A percentile compares a stretch with the other conserved stretches of the same genome.
Conservation (phyloP, 2,329 filamentous ascomycete species). For the Apiospora marii region DNA sequence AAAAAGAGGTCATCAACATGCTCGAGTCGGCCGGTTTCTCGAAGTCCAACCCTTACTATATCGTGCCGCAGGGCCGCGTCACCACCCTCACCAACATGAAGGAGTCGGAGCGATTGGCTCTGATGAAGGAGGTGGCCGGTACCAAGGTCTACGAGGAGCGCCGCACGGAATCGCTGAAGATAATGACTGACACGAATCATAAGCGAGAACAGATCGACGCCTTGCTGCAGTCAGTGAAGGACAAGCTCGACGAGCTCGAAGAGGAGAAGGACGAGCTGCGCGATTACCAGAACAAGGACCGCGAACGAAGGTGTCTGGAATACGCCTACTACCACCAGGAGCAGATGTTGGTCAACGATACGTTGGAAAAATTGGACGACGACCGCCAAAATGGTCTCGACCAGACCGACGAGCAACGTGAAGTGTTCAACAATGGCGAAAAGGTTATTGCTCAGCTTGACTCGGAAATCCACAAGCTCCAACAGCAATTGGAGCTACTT, state of each 20-base stretch:
- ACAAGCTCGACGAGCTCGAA: slow-evolving; percentile 86
- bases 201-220: slow-evolving; percentile 96
- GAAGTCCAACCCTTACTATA: slow-evolving; percentile 97
- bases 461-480: slow-evolving; percentile 78
- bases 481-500: slow-evolving; percentile 84
- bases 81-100: slow-evolving; percentile 99
- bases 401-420: slow-evolving; percentile 81
- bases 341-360: slow-evolving; percentile 78
- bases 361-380: slow-evolving; percentile 84
- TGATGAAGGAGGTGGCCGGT: slow-evolving; percentile 97
- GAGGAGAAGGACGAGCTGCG: slow-evolving; percentile 97
- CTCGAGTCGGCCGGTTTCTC: slow-evolving; percentile 97
- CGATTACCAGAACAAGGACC: slow-evolving; percentile 93
- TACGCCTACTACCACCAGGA: slow-evolving; percentile 94
- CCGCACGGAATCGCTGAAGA: slow-evolving; percentile 89
- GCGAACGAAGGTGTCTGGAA: slow-evolving; percentile 88
- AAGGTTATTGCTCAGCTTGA: slow-evolving; percentile 81
- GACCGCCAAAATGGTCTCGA: slow-evolving; percentile 83
- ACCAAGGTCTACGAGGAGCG: slow-evolving; percentile 97
- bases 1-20: slow-evolving; percentile 92
- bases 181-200: slow-evolving; percentile 96
- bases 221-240: slow-evolving; percentile 88
- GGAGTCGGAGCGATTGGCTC: slow-evolving; percentile 85
- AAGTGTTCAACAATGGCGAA: slow-evolving; percentile 79
- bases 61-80: slow-evolving; percentile 95